Percentiles rank a stretch among this genome's conserved stretches.
Evolutionary conservation across 805 yeast species (phyloP).

Genomic region (Wickerhamomyces tratensis): DNA sequence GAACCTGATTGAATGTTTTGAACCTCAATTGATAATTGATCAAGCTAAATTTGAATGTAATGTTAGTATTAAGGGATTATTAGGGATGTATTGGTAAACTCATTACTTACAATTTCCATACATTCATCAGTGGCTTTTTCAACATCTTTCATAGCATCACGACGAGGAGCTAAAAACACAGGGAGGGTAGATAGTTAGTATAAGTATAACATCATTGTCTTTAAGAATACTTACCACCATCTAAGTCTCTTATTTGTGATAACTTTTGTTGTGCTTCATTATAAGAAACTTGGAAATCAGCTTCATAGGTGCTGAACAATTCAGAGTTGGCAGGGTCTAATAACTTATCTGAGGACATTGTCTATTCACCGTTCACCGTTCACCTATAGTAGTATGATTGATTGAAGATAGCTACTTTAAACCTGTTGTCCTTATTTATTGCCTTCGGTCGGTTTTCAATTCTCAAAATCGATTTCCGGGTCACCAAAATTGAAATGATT

Average conservation of each 20-base stretch:
- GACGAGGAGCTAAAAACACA: slow-evolving; percentile 33
- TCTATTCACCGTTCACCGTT: no score
- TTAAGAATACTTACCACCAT: slow-evolving; percentile 26
- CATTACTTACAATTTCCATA: slow-evolving; percentile 42
- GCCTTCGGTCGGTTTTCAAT: neutral
- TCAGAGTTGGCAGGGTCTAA: slow-evolving; percentile 15
- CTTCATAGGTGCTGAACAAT: slow-evolving; percentile 23
- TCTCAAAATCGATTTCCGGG: no score
- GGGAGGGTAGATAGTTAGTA: no score
- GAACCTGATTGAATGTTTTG: slow-evolving; percentile 69
- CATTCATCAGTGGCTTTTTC: slow-evolving; percentile 74
- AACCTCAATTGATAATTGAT: slow-evolving; percentile 82
- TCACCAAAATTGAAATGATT: no score
- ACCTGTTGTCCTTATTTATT: neutral
- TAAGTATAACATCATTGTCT: no score
- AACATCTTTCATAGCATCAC: slow-evolving; percentile 44
- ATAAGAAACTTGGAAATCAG: slow-evolving; percentile 46
- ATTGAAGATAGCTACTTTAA: no score
- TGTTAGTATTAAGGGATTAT: slow-evolving; percentile 1
- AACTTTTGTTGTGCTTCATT: slow-evolving; percentile 64
- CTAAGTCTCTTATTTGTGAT: slow-evolving; percentile 38
- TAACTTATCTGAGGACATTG: slow-evolving; percentile 16
- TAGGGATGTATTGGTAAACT: neutral
- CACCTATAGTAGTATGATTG: no score
- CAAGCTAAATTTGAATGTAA: slow-evolving; percentile 30